phyloP scores from a whole-genome alignment of 192 early-diverging fungal genomes.

The Backusella circina region DNA sequence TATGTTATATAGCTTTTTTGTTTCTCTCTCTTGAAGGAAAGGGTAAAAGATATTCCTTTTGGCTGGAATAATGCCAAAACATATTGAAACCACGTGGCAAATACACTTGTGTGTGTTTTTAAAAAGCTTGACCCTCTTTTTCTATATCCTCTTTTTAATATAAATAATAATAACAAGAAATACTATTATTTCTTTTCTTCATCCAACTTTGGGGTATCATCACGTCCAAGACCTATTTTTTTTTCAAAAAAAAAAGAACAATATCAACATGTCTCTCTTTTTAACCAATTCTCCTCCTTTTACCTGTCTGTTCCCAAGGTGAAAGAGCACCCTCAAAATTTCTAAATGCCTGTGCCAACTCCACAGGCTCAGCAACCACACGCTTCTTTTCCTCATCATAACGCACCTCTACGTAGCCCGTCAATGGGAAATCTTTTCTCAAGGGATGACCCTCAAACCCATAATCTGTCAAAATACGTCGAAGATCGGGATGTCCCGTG shows the following conservation, averaged over 20 bases:
- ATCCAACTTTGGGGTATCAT: conserved; percentile 1
- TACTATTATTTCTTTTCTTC: not conserved
- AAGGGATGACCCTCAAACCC: conserved; percentile 95
- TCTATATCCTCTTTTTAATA: no score
- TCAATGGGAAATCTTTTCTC: conserved; percentile 98
- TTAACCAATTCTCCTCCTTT: no score
- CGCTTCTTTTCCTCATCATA: conserved; percentile 99
- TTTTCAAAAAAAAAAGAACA: no score
- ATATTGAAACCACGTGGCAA: not conserved
- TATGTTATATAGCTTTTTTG: no score
- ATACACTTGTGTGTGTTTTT: not conserved
- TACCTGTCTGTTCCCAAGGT: conserved; percentile 89
- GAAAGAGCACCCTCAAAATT: conserved; percentile 91
- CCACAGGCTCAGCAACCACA: conserved; percentile 93
- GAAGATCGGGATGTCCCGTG: conserved; percentile 90
- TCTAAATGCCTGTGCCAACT: conserved; percentile 93
- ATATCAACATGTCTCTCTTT: conserved; percentile 94
- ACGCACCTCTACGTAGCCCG: conserved; percentile 96
- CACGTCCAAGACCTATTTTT: conserved; percentile 12
- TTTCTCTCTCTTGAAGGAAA: no score
- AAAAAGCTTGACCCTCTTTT: no score
- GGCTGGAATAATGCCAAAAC: no score
- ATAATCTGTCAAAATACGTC: conserved; percentile 97
- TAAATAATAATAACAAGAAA: no score
- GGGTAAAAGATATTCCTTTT: no score